These are phyloP conservation scores for Hypomontagnella monticulosa DNA, from an alignment of 495 filamentous ascomycete species.

Conservation along the genomic window DNA sequence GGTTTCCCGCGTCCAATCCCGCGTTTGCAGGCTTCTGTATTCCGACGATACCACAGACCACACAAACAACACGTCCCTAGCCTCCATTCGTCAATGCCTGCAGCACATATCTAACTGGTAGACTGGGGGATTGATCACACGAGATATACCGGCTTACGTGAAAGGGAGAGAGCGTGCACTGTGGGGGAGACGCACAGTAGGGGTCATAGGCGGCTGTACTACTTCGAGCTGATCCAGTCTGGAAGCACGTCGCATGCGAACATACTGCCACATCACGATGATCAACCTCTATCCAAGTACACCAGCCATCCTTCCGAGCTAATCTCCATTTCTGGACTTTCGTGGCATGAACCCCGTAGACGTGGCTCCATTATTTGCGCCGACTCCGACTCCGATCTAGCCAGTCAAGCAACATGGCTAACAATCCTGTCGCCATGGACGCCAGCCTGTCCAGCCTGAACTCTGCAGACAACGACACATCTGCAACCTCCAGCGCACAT, in stretches of 20 bases:
- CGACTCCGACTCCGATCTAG: slow-evolving; percentile 30
- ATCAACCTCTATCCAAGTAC: slow-evolving; percentile 41
- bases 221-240: slow-evolving; percentile 19
- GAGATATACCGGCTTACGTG: slow-evolving; percentile 19
- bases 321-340: slow-evolving; percentile 41
- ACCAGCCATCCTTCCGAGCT: slow-evolving; percentile 43
- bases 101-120: slow-evolving; percentile 28
- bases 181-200: slow-evolving; percentile 19
- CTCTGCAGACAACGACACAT: slow-evolving; percentile 44
- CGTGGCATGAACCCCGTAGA: slow-evolving; percentile 44
- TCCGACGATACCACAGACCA: slow-evolving; percentile 22
- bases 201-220: slow-evolving; percentile 18
- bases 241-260: slow-evolving; percentile 41
- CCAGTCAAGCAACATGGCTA: slow-evolving; percentile 39
- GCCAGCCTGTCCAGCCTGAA: slow-evolving; percentile 45
- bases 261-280: slow-evolving; percentile 46
- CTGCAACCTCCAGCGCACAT: slow-evolving; percentile 43
- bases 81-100: slow-evolving; percentile 36
- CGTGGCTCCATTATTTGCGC: slow-evolving; percentile 46
- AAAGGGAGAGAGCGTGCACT: slow-evolving; percentile 5
- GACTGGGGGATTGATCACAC: slow-evolving; percentile 6
- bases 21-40: slow-evolving; percentile 37
- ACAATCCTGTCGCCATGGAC: slow-evolving; percentile 41
- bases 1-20: slow-evolving; percentile 39
- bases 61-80: slow-evolving; percentile 24